Evolutionary conservation across 2,329 filamentous ascomycete genomes (phyloP), one percentile per base, ranked within the genome.

Genomic region (Xylaria sp.): DNA sequence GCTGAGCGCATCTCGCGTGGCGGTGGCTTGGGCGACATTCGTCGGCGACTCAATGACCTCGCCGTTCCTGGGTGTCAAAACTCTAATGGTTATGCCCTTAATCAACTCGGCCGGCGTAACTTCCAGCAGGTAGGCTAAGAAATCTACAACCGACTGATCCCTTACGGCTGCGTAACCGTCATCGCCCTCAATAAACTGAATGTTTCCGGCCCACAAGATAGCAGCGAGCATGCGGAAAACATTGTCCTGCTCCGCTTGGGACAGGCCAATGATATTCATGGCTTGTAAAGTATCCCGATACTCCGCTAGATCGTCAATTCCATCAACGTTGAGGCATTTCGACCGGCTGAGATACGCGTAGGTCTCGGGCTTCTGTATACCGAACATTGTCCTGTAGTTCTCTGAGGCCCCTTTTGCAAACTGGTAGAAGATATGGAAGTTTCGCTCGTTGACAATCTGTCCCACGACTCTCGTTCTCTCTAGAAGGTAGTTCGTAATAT

Each of bases 361-460:
- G 35, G 93, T 92, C 73, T 96, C 91, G 23, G 95, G 95, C 70
- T 90, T 90, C 76, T 98, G 94, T 19, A 99, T 83, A 53, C 95
- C 95, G 74, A 92, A 97, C n/a, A 83, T 88, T 72, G 95, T 88
- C 75, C 92, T 85, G 78, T 98, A 96, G 62, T 90, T 87, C 69
- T 90, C 84, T n/a, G 93, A 91, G 9, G 94, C 94, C 3, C 92
- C 93, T 79, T 98, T 99, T 49, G 95, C 92, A 78, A 98, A 97
- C 78, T 99, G 95, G 79, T 99, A 99, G 78, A 99, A 99, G 73
- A 99, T 98, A 79, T 99, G 95, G 78, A 99, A 99, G 79, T 97
- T 98, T 70, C 95, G 88, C 84, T 99, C 95, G 76, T 97, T 96
- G 61, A 82, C 84, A 70, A 98, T 98, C 80, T 98, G 95, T 15